phyloP scores from a whole-genome alignment of 2,329 filamentous ascomycete genomes.

The Aspergillus ibericus region DNA sequence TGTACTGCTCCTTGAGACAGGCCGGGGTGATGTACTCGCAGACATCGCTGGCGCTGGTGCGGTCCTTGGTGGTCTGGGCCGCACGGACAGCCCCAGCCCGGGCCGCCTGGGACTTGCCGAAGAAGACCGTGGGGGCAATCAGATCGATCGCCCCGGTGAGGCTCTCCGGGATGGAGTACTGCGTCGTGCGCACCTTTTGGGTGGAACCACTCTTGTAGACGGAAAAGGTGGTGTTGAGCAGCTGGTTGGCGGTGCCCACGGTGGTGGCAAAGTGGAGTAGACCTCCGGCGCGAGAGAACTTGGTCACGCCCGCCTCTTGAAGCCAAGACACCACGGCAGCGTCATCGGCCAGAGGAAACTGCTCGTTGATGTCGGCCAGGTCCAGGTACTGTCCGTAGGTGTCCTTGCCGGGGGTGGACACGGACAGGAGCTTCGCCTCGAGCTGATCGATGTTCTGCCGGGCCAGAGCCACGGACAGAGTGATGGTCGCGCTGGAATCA shows the following conservation, averaged over 20 bases:
- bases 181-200: constrained; percentile 4
- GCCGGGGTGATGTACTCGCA: constrained; percentile 42
- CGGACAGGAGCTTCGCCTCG: constrained; percentile 39
- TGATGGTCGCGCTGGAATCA: constrained; percentile 14
- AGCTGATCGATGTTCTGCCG: constrained; percentile 37
- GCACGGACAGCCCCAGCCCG: background rate
- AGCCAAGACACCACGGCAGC: constrained; percentile 47
- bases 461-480: constrained; percentile 25
- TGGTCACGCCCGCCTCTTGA: constrained; percentile 37
- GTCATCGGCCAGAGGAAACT: constrained; percentile 42
- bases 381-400: constrained; percentile 53
- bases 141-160: background rate
- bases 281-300: constrained; percentile 41
- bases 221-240: constrained; percentile 53
- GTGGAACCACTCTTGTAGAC: constrained; percentile 41
- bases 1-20: constrained; percentile 53
- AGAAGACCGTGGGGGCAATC: constrained; percentile 7
- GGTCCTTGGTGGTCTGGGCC: background rate
- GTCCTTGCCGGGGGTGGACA: constrained; percentile 50
- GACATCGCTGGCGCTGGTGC: constrained; percentile 21
- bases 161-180: constrained; percentile 1
- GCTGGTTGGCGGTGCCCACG: constrained; percentile 43
- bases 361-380: constrained; percentile 44
- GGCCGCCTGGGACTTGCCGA: background rate
- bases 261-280: constrained; percentile 47